Evolutionary conservation across 2,329 filamentous ascomycete species (phyloP).

Genomic region (Erysiphe pulchra): DNA sequence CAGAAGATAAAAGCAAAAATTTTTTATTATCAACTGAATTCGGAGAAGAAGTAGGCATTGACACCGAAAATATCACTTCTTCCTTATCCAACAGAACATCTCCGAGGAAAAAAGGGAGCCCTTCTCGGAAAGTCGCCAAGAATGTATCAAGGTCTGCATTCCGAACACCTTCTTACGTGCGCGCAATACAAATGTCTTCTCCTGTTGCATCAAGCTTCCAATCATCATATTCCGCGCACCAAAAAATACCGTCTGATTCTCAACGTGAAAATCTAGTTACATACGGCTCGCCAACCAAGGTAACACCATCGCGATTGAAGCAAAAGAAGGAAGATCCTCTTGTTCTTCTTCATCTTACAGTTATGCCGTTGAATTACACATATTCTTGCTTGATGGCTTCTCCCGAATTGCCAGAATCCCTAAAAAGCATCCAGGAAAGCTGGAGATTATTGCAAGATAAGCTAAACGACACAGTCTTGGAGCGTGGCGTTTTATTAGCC

Average conservation of each 20-base stretch:
- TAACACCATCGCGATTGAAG: slow-evolving; percentile 31
- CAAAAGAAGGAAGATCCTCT: slow-evolving; percentile 33
- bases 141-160: slow-evolving; percentile 36
- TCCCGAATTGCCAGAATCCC: slow-evolving; percentile 18
- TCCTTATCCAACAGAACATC: slow-evolving; percentile 13
- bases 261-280: slow-evolving; percentile 27
- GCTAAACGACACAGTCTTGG: slow-evolving; percentile 44
- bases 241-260: slow-evolving; percentile 19
- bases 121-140: slow-evolving; percentile 17
- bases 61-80: slow-evolving; percentile 20
- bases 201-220: slow-evolving; percentile 30
- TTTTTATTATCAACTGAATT: slow-evolving; percentile 8
- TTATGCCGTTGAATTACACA: slow-evolving; percentile 41
- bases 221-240: slow-evolving; percentile 26
- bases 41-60: slow-evolving; percentile 11
- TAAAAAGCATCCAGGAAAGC: slow-evolving; percentile 29
- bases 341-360: slow-evolving; percentile 52
- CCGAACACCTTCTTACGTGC: slow-evolving; percentile 41
- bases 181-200: slow-evolving; percentile 46
- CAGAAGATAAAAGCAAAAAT: slow-evolving; percentile 9
- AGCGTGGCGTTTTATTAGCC: slow-evolving; percentile 47
- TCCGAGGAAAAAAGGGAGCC: slow-evolving; percentile 14
- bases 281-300: slow-evolving; percentile 7
- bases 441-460: slow-evolving; percentile 45
- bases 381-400: slow-evolving; percentile 31